Evolutionary conservation across 2,329 filamentous ascomycete species (phyloP).

Genomic region (Ophiobolus disseminans): DNA sequence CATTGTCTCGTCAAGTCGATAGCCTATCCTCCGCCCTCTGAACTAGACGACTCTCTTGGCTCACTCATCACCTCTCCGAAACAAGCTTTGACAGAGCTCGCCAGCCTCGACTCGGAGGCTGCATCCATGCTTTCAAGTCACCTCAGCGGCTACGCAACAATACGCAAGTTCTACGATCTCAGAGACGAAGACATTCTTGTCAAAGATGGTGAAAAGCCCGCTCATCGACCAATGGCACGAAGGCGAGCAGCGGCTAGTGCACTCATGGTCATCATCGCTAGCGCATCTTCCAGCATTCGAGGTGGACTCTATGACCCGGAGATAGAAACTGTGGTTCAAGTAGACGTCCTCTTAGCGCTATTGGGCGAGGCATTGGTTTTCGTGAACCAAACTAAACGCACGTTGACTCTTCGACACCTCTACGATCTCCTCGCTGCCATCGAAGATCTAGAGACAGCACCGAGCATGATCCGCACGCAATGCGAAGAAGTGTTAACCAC

Average conservation of each 20-base stretch:
- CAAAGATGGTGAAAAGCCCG: conserved; percentile 48
- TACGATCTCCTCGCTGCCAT: conserved; percentile 77
- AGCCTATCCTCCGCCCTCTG: conserved; percentile 73
- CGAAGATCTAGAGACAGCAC: conserved; percentile 80
- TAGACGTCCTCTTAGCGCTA: conserved; percentile 83
- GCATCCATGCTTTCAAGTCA: conserved; percentile 83
- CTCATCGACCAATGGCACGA: conserved; percentile 62
- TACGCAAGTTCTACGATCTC: conserved; percentile 89
- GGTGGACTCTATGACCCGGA: conserved; percentile 86
- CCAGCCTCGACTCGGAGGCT: conserved; percentile 77
- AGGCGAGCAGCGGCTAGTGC: conserved; percentile 75
- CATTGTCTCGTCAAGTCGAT: conserved; percentile 86
- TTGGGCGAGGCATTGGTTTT: conserved; percentile 85
- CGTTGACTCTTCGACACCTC: conserved; percentile 75
- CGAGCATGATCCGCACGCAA: conserved; percentile 72
- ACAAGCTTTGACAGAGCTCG: conserved; percentile 73
- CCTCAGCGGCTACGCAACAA: conserved; percentile 89
- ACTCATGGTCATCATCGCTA: conserved; percentile 82
- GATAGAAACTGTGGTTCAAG: conserved; percentile 82
- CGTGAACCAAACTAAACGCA: conserved; percentile 66
- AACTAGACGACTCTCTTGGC: conserved; percentile 76
- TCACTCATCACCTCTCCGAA: conserved; percentile 75
- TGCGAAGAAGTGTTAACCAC: conserved; percentile 81
- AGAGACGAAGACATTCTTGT: conserved; percentile 69
- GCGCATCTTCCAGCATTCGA: conserved; percentile 87